A percentile compares a stretch with the other conserved stretches of the same genome.
These are phyloP conservation scores for Clonostachys rhizophaga DNA, from an alignment of 2,329 filamentous ascomycete species.

Conservation along the genomic window DNA sequence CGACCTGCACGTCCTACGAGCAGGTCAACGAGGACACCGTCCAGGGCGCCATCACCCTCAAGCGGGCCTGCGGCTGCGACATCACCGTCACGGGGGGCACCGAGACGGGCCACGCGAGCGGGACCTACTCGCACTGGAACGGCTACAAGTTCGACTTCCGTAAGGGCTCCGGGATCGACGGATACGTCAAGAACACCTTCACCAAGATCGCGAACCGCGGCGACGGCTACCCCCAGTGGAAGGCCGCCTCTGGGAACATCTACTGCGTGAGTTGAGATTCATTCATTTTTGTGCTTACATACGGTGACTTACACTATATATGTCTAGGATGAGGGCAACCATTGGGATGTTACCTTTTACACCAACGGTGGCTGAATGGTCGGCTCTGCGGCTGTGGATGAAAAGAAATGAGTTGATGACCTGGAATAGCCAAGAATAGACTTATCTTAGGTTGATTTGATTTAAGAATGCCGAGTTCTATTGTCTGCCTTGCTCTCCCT, in stretches of 20 bases:
- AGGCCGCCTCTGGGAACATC: slow-evolving; percentile 13
- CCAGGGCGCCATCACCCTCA: slow-evolving; percentile 13
- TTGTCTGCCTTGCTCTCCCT: too few relatives aligned
- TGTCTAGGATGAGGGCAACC: slow-evolving; percentile 12
- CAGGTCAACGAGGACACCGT: slow-evolving; percentile 13
- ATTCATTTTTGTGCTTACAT: background rate
- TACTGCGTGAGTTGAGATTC: slow-evolving; percentile 12
- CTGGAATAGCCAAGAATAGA: background rate
- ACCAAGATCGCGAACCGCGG: slow-evolving; percentile 10
- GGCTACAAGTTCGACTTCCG: slow-evolving; percentile 16
- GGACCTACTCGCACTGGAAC: slow-evolving; percentile 11
- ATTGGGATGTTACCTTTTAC: slow-evolving; percentile 12
- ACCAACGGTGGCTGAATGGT: slow-evolving; percentile 3
- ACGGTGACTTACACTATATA: background rate
- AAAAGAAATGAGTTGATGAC: background rate
- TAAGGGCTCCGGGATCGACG: slow-evolving; percentile 8
- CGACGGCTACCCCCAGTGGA: slow-evolving; percentile 12
- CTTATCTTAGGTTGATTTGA: background rate
- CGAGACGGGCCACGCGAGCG: slow-evolving; percentile 12
- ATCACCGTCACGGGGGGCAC: slow-evolving; percentile 13
- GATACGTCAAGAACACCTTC: slow-evolving; percentile 11
- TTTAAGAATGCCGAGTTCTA: background rate
- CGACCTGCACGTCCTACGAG: slow-evolving; percentile 14
- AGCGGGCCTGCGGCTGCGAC: slow-evolving; percentile 11
- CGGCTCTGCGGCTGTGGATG: too few relatives aligned